Evolutionary conservation across 1,284 basidiomycete genomes (phyloP).

Genomic region (Porphyrellus sp.): DNA sequence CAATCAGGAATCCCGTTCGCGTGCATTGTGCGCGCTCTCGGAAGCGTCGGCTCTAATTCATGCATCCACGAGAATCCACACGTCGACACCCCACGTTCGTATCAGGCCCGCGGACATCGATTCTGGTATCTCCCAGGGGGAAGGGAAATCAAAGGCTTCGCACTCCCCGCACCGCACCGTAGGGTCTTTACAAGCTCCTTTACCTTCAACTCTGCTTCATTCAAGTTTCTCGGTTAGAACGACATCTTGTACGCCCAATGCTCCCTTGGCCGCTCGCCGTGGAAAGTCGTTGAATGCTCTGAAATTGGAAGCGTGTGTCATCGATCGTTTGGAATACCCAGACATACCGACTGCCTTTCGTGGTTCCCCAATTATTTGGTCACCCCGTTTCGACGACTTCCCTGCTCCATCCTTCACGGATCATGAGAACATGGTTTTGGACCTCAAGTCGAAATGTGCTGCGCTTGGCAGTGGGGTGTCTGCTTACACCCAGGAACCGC

Average conservation of each 20-base stretch:
- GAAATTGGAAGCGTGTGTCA: conserved; percentile 32
- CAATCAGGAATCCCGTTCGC: conserved; percentile 2
- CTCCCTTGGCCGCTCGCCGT: conserved; percentile 48
- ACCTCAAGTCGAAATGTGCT: conserved; percentile 44
- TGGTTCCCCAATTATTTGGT: conserved; percentile 49
- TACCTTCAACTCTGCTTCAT: neutral
- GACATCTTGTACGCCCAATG: conserved; percentile 19
- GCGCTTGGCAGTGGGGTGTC: conserved; percentile 23
- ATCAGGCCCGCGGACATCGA: conserved; percentile 11
- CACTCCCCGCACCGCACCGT: neutral
- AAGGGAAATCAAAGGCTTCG: conserved; percentile 13
- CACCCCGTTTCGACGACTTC: conserved; percentile 39
- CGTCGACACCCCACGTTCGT: conserved; percentile 1
- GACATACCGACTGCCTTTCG: conserved; percentile 61
- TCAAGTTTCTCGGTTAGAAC: neutral
- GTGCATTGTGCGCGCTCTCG: neutral
- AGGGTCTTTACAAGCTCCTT: conserved; percentile 1
- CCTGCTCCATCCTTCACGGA: conserved; percentile 37
- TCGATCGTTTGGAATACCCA: conserved; percentile 44
- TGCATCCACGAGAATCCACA: conserved; percentile 1
- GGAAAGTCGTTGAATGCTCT: conserved; percentile 49
- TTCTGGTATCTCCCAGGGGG: conserved; percentile 4
- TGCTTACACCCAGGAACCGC: conserved; percentile 19
- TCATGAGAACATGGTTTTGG: conserved; percentile 54
- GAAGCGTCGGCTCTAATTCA: conserved; percentile 1